Base-by-base conservation (phyloP, 2,329 filamentous ascomycete species). In the Fusarium sp. region DNA sequence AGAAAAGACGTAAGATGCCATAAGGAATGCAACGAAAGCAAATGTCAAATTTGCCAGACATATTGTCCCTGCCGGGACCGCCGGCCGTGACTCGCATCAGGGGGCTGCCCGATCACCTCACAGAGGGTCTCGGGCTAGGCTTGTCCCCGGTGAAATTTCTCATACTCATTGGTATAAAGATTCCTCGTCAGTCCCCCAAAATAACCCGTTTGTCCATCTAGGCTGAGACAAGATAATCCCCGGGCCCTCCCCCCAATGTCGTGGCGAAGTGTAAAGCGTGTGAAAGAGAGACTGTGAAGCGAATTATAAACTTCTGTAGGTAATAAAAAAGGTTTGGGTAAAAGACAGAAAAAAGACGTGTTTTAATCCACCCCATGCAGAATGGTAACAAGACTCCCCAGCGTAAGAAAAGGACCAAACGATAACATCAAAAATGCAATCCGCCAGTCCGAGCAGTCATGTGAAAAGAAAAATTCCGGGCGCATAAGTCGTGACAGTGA, bases 231-330 rank as follows among this genome's bases (percentile, higher is more conserved):
- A 73, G 69, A 67, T 67, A 65, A 74, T 73, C 65, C 71, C 69
- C 65, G 65, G 73, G 73, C 57, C 60, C 54, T 63, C 66, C 65
- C 71, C 70, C 68, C 54, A 71, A 76, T 71, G 72, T 78, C 75
- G 67, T 77, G 70, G 77, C 67, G 63, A 73, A 69, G 68, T 70
- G 70, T 72, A 68, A 75, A 77, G 68, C 63, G 71, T 74, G 62
- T 79, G 58, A 81, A 79, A 64, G 79, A 81, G 67, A 78, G 79
- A 80, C 78, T 73, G 65, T 71, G 78, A 81, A 81, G 69, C 69
- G 77, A 79, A 81, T 79, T 79, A 79, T 78, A 76, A 77, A 75
- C 73, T 76, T 73, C 70, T 70, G 58, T 71, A 71, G 61, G 67
- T 72, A 68, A 65, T 70, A 69, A 74, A 74, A 74, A 64, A 62